Base-by-base conservation (phyloP, 768 basidiomycete species). In the Collybiopsis confluens region DNA sequence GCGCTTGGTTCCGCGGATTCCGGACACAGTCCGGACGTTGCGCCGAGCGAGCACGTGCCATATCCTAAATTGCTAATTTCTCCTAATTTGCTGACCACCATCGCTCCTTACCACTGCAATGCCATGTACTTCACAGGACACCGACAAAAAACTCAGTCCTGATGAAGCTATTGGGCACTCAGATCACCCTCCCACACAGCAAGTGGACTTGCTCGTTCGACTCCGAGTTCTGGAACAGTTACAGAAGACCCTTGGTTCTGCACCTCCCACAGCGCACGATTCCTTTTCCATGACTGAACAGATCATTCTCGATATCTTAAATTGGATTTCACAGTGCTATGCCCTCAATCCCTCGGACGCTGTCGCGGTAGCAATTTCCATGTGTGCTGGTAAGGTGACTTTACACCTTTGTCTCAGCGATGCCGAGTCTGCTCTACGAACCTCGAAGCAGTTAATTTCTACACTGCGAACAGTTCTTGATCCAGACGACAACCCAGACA, bases 251-350 rank as follows among this genome's bases (percentile, higher is more conserved):
- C 49, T 26, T 38, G 43, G 45, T 21, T 37, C 5, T 13, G 4
- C 38, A 5, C 8, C 6, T 40, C 18, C 38, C 6, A 16, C 16
- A 5, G 9, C 6, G 7, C 38, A 52, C 18, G 50, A 52, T 51
- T 6, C 38, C 38, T 16, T 4, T 5, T 40, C 38, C 8, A 9
- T 20, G n/a, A 16, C 38, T 20, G 38, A 40, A 20, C 38, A 40
- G n/a, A 13, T 42, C 33, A 18, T 56, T 20, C 44, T 56, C 16
- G 55, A 56, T 21, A 26, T 52, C 13, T 51, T 56, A 27, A 36
- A 52, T 41, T 56, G 55, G 55, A 52, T 56, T 24, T 36, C 47
- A 2, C 41, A 26, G 35, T 52, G 40, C 24, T 56, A 52, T 28
- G 51, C 50, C n/a, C 30, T n/a, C 26, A 41, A 52, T 4, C 40